Base-by-base conservation (phyloP, 2,329 filamentous ascomycete species). In the Fusarium equiseti region DNA sequence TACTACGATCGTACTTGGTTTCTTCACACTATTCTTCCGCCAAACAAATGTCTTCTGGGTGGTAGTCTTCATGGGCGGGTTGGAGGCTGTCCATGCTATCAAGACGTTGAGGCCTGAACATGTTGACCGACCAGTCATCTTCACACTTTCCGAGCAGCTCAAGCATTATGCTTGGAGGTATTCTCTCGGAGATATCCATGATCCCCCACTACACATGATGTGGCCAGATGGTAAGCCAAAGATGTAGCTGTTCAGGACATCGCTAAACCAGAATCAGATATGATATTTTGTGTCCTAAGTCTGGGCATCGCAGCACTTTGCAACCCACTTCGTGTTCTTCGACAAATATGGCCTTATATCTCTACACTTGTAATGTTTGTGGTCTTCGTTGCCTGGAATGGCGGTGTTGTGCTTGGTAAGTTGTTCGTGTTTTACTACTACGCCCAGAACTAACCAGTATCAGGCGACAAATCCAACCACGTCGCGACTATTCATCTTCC, bases 41-140 rank as follows among this genome's bases (percentile, higher is more conserved):
- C 96, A 99, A 80, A 99, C 96, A 0, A 99, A 99, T 75, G 92
- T 98, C 59, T 97, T 99, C 78, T 99, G 96, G 96, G 90, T 95
- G 0, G 91, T 93, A 2, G 84, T 95, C 0, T 94, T 92, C 75
- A 88, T 94, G 74, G 91, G 91, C 22, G 90, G 87, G 8, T 66
- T 89, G 44, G 86, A 91, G 77, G 81, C 82, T 45, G 79, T 89
- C 4, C 84, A 86, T 71, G 84, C 81, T 20, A 80, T 88, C 63
- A 87, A 85, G 75, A 79, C 73, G 6, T 75, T 87, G 29, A 77
- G 74, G 18, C 81, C 81, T 0, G 62, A 75, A 22, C 70, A 74
- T 0, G 77, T 76, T 4, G 70, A 76, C 9, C 76, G 76, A 26
- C 80, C 81, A 1, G 53, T 32, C 5, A 78, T 80, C 58, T 69